These are phyloP conservation scores for Solanum virginianum DNA, from an alignment of 257 asterid species.

Conservation along the genomic window DNA sequence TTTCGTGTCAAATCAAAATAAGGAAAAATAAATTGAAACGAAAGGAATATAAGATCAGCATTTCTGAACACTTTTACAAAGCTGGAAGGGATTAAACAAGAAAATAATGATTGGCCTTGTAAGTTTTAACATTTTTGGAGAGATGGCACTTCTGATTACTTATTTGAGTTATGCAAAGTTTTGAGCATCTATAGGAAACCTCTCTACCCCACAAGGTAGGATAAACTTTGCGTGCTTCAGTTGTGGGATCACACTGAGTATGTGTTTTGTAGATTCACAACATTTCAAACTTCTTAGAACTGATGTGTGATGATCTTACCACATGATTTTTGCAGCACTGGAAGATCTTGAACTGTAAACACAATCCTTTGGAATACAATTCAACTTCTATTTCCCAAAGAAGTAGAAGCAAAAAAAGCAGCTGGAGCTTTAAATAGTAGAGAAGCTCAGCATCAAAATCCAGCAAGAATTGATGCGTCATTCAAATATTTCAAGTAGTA, in stretches of 20 bases:
- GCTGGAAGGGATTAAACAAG: neutral
- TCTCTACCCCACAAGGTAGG: too few relatives aligned
- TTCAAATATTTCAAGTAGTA: slow-evolving; percentile 6
- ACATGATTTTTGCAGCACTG: slow-evolving; percentile 34
- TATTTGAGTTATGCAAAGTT: neutral
- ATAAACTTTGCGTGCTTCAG: too few relatives aligned
- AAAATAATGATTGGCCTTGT: neutral
- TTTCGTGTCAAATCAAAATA: neutral
- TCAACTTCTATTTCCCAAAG: slow-evolving; percentile 9
- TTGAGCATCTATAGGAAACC: too few relatives aligned
- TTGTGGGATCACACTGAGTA: too few relatives aligned
- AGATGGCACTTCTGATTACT: neutral
- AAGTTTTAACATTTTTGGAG: neutral
- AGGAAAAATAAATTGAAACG: neutral
- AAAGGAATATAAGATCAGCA: neutral
- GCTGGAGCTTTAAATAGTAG: slow-evolving; percentile 5
- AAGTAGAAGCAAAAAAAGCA: slow-evolving; percentile 63
- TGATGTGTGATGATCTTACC: neutral
- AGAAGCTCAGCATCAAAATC: slow-evolving; percentile 5
- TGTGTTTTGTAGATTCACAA: neutral
- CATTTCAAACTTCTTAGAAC: neutral
- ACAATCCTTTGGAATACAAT: neutral
- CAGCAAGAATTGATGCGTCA: neutral
- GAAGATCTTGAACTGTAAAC: slow-evolving; percentile 67
- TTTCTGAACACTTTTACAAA: neutral